Evolutionary conservation across 2,329 filamentous ascomycete genomes (phyloP), one percentile per base, ranked within the genome.

Genomic region (Cercospora zeae-maydis): DNA sequence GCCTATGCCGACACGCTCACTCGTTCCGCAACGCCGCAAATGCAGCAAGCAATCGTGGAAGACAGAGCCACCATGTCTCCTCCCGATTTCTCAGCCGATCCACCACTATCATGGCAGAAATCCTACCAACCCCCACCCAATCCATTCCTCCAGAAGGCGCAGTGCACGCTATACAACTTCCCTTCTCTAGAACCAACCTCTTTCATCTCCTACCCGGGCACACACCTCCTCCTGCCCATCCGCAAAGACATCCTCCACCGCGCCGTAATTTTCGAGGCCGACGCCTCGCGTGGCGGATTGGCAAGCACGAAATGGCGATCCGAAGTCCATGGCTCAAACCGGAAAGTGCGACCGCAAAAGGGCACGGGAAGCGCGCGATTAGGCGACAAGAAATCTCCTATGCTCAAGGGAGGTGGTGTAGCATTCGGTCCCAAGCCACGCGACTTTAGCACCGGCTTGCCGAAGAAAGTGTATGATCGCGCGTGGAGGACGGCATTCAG

Each of bases 401-500:
- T 96, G 76, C 79, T 92, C 45, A 83, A 84, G 66, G 95, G 95
- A 67, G 95, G 95, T 77, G 93, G 92, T 78, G 93, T 96, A 71
- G 82, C 87, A 0, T 91, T 92, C 73, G 95, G 95, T n/a, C 95
- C 95, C 30, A 88, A 93, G 71, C 93, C 93, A 27, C 85, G 95
- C 75, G 92, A 98, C 79, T 99, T 99, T 75, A 86, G 86, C 64
- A 96, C 93, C 21, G 84, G 84, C 14, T 82, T 99, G 60, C 92
- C 89, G 71, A 84, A 84, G 74, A 98, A 98, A 81, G 86, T 96
- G 53, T 99, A 99, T 80, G 93, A 98, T 78, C 83, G 96, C 71
- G 95, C 95, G 9, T 98, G 92, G 91, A 87, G 95, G 74, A 98
- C 90, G 47, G 95, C 95, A 10, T 83, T 99, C 68, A 95, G 90